Evolutionary conservation across 2,329 filamentous ascomycete genomes (phyloP).

Genomic region (Amauroascus niger): DNA sequence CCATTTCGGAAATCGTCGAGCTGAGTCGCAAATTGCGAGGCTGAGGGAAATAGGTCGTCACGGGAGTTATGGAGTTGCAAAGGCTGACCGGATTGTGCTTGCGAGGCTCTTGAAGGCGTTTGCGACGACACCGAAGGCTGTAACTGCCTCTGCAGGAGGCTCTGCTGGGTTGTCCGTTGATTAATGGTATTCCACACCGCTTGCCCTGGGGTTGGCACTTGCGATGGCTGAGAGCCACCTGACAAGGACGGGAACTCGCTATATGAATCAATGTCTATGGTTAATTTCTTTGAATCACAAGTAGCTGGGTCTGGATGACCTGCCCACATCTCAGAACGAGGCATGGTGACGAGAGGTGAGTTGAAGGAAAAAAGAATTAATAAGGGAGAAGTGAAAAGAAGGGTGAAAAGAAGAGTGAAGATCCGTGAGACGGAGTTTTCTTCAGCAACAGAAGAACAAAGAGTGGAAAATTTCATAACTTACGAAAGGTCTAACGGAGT

Average conservation of each 20-base stretch:
- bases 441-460: background rate
- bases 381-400: background rate
- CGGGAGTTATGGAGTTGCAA: constrained; percentile 40
- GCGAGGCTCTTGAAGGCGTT: constrained; percentile 33
- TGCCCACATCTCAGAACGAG: background rate
- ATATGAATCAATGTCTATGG: constrained; percentile 16
- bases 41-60: constrained; percentile 40
- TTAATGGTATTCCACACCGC: constrained; percentile 50
- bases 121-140: constrained; percentile 34
- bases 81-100: constrained; percentile 36
- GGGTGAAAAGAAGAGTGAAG: background rate
- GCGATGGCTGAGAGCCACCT: constrained; percentile 47
- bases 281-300: constrained; percentile 10
- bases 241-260: constrained; percentile 57
- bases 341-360: background rate
- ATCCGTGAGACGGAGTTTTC: background rate
- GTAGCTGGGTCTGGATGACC: background rate
- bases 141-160: constrained; percentile 45
- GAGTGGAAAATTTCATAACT: constrained; percentile 26
- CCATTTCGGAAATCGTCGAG: constrained; percentile 50
- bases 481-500: constrained; percentile 49
- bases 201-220: constrained; percentile 43
- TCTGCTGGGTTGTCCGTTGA: constrained; percentile 45
- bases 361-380: background rate
- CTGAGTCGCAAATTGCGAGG: constrained; percentile 43